Percentiles rank a stretch among this genome's conserved stretches.
These are phyloP conservation scores for Populus alba DNA, from an alignment of 345 rosid genomes.

Conservation along the genomic window DNA sequence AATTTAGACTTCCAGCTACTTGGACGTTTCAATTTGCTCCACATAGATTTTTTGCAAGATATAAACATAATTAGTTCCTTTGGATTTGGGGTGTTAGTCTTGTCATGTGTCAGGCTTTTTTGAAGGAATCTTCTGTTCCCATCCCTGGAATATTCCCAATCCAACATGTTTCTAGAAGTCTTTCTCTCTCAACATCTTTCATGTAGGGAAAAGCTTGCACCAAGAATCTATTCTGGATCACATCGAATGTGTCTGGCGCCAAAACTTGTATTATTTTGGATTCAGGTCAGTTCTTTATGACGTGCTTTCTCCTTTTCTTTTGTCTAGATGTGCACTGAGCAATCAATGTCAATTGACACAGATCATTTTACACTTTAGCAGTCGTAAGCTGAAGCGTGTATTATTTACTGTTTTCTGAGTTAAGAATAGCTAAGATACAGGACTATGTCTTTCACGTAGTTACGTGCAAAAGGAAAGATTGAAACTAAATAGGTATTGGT, in stretches of 20 bases:
- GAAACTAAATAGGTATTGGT: neutral
- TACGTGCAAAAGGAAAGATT: neutral
- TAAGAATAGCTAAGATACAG: neutral
- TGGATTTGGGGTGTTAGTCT: slow-evolving; percentile 1
- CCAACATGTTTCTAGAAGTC: neutral
- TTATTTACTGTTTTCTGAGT: neutral
- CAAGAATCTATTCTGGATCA: neutral
- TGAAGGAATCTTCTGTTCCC: neutral
- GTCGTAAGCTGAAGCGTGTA: neutral
- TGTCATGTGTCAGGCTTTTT: slow-evolving; percentile 1
- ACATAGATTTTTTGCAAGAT: neutral
- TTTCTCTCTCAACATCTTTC: neutral
- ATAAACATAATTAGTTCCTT: neutral
- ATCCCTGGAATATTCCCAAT: neutral
- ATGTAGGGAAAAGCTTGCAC: neutral
- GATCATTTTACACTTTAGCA: neutral
- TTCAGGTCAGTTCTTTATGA: neutral
- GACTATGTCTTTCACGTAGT: neutral
- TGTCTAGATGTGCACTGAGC: neutral
- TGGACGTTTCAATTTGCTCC: neutral
- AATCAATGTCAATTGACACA: neutral
- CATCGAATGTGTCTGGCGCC: neutral
- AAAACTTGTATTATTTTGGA: neutral
- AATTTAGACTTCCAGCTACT: neutral
- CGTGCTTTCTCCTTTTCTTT: slow-evolving; percentile 4